Conservation (phyloP, 164 flowering plant genomes). For the Magnolia changhungtana region DNA sequence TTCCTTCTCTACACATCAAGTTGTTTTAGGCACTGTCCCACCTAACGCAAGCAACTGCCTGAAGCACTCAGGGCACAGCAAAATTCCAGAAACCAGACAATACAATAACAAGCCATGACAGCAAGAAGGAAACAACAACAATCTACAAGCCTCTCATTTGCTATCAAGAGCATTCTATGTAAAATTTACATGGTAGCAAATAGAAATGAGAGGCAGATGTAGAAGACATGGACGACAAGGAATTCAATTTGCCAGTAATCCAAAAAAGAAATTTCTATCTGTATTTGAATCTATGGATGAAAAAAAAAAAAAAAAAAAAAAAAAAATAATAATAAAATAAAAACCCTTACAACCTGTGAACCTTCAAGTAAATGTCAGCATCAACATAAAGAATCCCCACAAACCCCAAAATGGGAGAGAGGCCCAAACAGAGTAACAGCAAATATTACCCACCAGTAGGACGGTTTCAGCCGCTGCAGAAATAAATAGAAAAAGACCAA, state of each 20-base stretch:
- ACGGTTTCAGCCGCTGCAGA: constrained; percentile 5
- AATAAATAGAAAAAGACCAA: constrained; percentile 7
- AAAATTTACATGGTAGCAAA: background rate
- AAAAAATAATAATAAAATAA: background rate
- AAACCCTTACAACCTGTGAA: constrained; percentile 18
- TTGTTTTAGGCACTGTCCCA: too few relatives aligned
- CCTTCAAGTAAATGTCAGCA: constrained; percentile 15
- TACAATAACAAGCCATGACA: too few relatives aligned
- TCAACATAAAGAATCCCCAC: constrained; percentile 20
- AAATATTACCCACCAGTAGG: constrained; percentile 3
- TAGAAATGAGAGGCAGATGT: background rate
- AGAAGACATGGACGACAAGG: background rate
- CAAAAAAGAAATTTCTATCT: constrained; percentile 6
- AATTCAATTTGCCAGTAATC: background rate
- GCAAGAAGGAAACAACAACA: background rate
- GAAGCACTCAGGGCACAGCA: too few relatives aligned
- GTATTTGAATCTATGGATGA: constrained; percentile 21
- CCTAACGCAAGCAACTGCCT: too few relatives aligned
- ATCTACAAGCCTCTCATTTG: background rate
- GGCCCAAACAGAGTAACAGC: background rate
- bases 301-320: constrained; percentile 9
- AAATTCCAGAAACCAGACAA: too few relatives aligned
- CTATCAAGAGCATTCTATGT: background rate
- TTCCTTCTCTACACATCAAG: too few relatives aligned
- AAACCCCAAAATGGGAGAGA: background rate